Evolutionary conservation across 306 rosid genomes (phyloP), one percentile per base, ranked within the genome.

Genomic region (Fagus crenata): DNA sequence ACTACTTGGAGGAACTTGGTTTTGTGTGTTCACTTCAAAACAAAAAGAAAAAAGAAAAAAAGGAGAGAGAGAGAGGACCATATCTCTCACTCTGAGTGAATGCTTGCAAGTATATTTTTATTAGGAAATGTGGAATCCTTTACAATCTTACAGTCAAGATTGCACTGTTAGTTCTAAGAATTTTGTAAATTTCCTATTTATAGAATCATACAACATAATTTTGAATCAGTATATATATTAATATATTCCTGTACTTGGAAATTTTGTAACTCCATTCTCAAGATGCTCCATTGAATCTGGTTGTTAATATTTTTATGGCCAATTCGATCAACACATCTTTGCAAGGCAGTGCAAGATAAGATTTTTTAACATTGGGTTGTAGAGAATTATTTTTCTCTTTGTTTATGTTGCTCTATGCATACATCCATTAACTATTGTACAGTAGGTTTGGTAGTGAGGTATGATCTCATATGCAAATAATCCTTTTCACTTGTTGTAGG

Each of bases 401-500:
- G 54, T 2, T 46, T n/a, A n/a, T 28, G 15, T 14, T 17, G 42
- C 22, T 41, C 3, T 15, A 39, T 69, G 37, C 3, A 60, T 60
- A 8, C 49, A 43, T 46, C 33, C 18, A 53, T 11, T 61, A 55
- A 40, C 33, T 85, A 65, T 49, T 49, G 18, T 49, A 75, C 49
- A 37, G 54, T 46, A 74, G 17, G 17, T 69, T 39, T 75, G 49
- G 51, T 22, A 35, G 39, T 42, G 40, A 71, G 58, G 41, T 49
- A 59, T 73, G 72, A 54, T 78, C 36, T 3, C 13, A n/a, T 15
- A 31, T 6, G 17, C 4, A 53, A 42, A 13, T 2, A 49, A 72
- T 64, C 76, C 71, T 73, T 65, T 72, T 77, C 37, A 37, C 49
- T 61, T 78, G 40, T 68, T 82, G 72, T 53, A 91, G 96, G 97